Evolutionary conservation across 768 basidiomycete genomes (phyloP), one percentile per base, ranked within the genome.

Genomic region (Neoboletus brunneissimus): DNA sequence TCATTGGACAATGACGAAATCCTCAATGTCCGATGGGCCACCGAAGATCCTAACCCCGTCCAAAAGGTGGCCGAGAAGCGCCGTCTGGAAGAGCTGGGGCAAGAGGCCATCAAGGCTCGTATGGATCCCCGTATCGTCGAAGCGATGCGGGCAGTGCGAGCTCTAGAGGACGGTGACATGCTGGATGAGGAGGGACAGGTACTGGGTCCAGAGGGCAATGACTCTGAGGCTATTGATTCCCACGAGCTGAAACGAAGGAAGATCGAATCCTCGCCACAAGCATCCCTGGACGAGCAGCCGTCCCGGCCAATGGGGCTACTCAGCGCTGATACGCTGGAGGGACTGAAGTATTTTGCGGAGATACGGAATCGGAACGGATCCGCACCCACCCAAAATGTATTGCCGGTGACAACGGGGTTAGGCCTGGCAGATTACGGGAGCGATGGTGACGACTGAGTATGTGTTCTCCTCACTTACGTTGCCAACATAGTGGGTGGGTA

Each of bases 21-120:
- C 58, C 81, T 98, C 57, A 99, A 99, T 72, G 94, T 98, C 51
- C 88, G 96, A 47, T 99, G 97, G 97, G 97, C 97, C 35, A 98
- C 96, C 0, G 96, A 97, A 68, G 97, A 99, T 70, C 97, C 97
- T 1, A 99, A 99, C 70, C 97, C 96, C 1, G 85, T 84, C 0
- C 86, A 89, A 59, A 95, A 94, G 64, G 85, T 89, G 9, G 82
- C 84, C 0, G 97, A 98, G 73, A 89, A 94, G 65, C 79, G 82
- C 10, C 79, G 94, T 13, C 70, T 99, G 29, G 89, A 94, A 67
- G 86, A 89, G 3, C 78, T 87, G 63, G 97, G 97, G 0, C 85
- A 89, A 61, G 86, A 91, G 56, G 94, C 91, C 4, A 95, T 99
- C 67, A 81, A 83, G 40, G 84, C 89, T 22, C 80, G 81, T 48